phyloP scores from a whole-genome alignment of 2,329 filamentous ascomycete species.

The Huntiella decipiens region DNA sequence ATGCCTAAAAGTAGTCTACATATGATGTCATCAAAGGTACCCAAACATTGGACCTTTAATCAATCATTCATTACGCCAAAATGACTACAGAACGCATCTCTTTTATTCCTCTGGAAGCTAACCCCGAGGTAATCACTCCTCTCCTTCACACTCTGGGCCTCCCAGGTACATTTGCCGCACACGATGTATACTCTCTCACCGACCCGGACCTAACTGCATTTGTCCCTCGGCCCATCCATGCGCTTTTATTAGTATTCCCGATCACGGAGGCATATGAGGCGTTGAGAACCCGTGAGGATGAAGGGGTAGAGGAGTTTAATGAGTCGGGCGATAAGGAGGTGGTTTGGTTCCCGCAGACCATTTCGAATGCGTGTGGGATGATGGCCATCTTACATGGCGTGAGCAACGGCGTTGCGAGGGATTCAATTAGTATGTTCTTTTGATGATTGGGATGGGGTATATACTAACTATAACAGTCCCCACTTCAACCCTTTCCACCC shows the following conservation, averaged over 20 bases:
- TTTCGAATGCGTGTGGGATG: conserved; percentile 78
- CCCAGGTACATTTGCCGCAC: conserved; percentile 54
- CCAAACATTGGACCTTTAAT: too few species aligned
- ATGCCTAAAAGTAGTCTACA: too few species aligned
- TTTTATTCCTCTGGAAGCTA: conserved; percentile 48
- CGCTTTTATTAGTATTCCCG: conserved; percentile 83
- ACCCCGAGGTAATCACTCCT: conserved; percentile 72
- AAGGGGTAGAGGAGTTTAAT: conserved; percentile 39
- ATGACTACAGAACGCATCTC: background rate
- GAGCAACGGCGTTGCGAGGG: conserved; percentile 52
- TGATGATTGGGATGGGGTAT: background rate
- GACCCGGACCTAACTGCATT: conserved; percentile 71
- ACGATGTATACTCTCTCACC: conserved; percentile 83
- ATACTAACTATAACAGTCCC: conserved; percentile 19
- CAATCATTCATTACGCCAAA: too few species aligned
- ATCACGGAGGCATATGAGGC: conserved; percentile 62
- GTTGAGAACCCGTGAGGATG: conserved; percentile 57
- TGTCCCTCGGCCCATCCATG: conserved; percentile 72
- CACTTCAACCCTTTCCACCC: conserved; percentile 37
- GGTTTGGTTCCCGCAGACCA: conserved; percentile 88
- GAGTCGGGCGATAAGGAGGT: conserved; percentile 54
- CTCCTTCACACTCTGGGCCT: conserved; percentile 74
- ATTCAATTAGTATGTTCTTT: conserved; percentile 33
- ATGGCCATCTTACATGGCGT: conserved; percentile 76
- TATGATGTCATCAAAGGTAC: too few species aligned